phyloP scores from a whole-genome alignment of 1,139 yeast genomes.

The Saccharomyces hybrid region DNA sequence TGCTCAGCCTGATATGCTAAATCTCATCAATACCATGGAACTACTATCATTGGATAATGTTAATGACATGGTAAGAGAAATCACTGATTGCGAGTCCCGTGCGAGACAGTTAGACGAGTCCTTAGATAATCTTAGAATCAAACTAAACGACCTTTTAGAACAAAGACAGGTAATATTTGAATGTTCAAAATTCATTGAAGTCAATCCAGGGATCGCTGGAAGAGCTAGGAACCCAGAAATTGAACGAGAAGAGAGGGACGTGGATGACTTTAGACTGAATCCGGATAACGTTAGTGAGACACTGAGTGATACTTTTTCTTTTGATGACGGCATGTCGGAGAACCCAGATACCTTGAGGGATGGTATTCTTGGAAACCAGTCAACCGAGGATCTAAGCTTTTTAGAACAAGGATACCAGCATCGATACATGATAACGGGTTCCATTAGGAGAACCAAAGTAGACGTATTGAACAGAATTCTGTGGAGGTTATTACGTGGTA shows the following conservation, averaged over 20 bases:
- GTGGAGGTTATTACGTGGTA: conserved; percentile 70
- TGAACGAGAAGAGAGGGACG: conserved; percentile 12
- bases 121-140: conserved; percentile 34
- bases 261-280: conserved; percentile 21
- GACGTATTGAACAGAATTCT: conserved; percentile 56
- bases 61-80: conserved; percentile 37
- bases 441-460: conserved; percentile 54
- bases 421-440: conserved; percentile 47
- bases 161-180: conserved; percentile 44
- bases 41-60: conserved; percentile 35
- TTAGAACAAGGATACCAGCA: conserved; percentile 32
- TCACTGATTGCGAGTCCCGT: conserved; percentile 37
- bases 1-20: conserved; percentile 10
- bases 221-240: conserved; percentile 18
- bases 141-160: conserved; percentile 37
- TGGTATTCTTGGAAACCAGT: conserved; percentile 4
- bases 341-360: conserved; percentile 12
- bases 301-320: conserved; percentile 23
- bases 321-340: conserved; percentile 18
- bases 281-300: conserved; percentile 23
- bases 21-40: conserved; percentile 12
- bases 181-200: conserved; percentile 37
- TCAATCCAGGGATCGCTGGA: conserved; percentile 28
- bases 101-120: conserved; percentile 41
- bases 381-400: conserved; percentile 12